Evolutionary conservation across 2,329 filamentous ascomycete genomes (phyloP), one percentile per base, ranked within the genome.

Genomic region (Diplodia corticola): DNA sequence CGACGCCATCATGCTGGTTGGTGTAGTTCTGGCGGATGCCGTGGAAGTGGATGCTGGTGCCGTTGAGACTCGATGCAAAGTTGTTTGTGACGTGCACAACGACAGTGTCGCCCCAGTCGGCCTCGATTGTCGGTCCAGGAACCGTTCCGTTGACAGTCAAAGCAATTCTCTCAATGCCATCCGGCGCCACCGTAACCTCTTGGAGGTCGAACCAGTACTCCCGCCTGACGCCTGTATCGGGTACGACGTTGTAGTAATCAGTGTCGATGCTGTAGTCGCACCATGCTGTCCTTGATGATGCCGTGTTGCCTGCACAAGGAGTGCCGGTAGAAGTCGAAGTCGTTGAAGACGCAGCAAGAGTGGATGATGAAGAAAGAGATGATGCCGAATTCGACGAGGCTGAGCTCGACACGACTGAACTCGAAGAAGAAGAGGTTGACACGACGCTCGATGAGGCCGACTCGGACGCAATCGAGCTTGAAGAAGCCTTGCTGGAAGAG

Each of bases 11-110:
- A 67, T 84, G 78, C 53, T 82, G 77, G 69, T 83, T 84, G 51
- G 80, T 85, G 71, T 81, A 78, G 67, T 82, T 79, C 71, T 89
- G 86, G 7, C 85, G 82, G 37, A 90, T 67, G 0, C 84, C 88
- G 70, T 90, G 87, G 76, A 82, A 89, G 71, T 90, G 88, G 17
- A 89, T 84, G 12, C 81, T 81, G 9, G 86, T 89, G 44, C 86
- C 86, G 68, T 89, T 89, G 4, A 50, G 33, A 20, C 40, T 65
- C 68, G 80, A 73, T 5, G 76, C 76, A 75, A 82, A 61, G 59
- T 79, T 70, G 72, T 88, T 89, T 30, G 78, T 83, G 6, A 89
- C 82, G 4, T 73, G 64, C 28, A 60, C 70, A 15, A 76, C 72
- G 5, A 88, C 78, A 40, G 69, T 78, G 64, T 82, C 79, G 28